These are phyloP conservation scores for Lipomyces spencermartinsiae DNA, from an alignment of 805 yeast species.

Conservation along the genomic window DNA sequence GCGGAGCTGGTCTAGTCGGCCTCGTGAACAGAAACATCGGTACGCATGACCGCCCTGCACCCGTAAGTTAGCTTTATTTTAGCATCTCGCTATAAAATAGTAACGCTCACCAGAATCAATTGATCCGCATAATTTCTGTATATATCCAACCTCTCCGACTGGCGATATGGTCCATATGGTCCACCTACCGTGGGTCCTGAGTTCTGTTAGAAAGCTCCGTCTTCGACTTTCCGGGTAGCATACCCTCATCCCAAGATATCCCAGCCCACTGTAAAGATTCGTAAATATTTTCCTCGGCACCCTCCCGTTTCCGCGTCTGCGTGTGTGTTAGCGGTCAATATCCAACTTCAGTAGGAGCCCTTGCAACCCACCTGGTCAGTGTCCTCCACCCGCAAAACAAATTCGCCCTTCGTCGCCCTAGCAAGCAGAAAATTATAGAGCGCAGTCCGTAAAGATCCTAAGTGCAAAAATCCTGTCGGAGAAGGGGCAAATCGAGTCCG, in stretches of 20 bases:
- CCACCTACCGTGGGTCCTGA: constrained; percentile 64
- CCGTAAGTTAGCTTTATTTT: not conserved
- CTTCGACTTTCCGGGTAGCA: not conserved
- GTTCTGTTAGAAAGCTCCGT: not conserved
- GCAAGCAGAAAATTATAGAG: constrained; percentile 87
- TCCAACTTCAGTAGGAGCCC: not conserved
- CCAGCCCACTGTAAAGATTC: constrained; percentile 80
- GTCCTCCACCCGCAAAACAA: constrained; percentile 84
- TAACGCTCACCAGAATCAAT: constrained; percentile 52
- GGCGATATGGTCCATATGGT: constrained; percentile 77
- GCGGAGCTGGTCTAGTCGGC: constrained; percentile 69
- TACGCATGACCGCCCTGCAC: constrained; percentile 70
- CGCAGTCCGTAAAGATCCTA: constrained; percentile 94
- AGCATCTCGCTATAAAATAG: not conserved
- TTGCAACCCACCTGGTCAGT: constrained; percentile 66
- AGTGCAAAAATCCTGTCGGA: constrained; percentile 93
- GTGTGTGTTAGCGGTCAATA: not conserved
- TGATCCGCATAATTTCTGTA: constrained; percentile 65
- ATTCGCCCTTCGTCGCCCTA: constrained; percentile 76
- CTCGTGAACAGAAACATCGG: constrained; percentile 84
- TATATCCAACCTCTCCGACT: constrained; percentile 75
- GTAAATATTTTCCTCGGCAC: constrained; percentile 83
- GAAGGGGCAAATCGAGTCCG: constrained; percentile 97
- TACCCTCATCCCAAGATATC: constrained; percentile 72
- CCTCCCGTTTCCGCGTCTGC: constrained; percentile 44